Evolutionary conservation across 1,284 basidiomycete species (phyloP).

Genomic region (Xanthoconium separans): DNA sequence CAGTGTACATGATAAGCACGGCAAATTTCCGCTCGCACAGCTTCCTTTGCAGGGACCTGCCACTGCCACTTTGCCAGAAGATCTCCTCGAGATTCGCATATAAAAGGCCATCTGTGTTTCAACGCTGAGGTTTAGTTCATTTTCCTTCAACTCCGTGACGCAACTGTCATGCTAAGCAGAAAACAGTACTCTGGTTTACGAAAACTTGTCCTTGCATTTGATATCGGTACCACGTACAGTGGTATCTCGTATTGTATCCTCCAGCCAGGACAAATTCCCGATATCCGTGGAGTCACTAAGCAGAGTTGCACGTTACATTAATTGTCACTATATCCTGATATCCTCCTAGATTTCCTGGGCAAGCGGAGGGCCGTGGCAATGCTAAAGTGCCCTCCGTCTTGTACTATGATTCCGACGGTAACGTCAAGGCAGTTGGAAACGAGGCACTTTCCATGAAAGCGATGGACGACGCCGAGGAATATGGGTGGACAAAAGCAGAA

Average conservation of each 20-base stretch:
- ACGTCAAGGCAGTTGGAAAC: constrained; percentile 42
- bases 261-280: neutral
- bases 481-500: constrained; percentile 39
- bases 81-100: too few relatives aligned
- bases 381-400: constrained; percentile 50
- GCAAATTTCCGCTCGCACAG: too few relatives aligned
- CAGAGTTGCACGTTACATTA: neutral
- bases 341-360: constrained; percentile 35
- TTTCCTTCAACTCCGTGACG: too few relatives aligned
- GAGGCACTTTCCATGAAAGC: constrained; percentile 40
- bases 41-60: too few relatives aligned
- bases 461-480: constrained; percentile 38
- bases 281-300: constrained; percentile 1
- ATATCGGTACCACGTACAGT: neutral
- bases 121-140: too few relatives aligned
- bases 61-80: too few relatives aligned
- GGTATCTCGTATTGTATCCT: constrained; percentile 3
- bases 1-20: too few relatives aligned
- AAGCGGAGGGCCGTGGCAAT: constrained; percentile 33
- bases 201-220: neutral
- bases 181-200: too few relatives aligned
- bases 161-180: too few relatives aligned
- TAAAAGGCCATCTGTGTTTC: too few relatives aligned
- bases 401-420: constrained; percentile 44
- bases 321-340: neutral